Percentiles rank a stretch among this genome's conserved stretches.
Evolutionary conservation across 2,329 filamentous ascomycete genomes (phyloP).

Genomic region (Penicillium sp.): DNA sequence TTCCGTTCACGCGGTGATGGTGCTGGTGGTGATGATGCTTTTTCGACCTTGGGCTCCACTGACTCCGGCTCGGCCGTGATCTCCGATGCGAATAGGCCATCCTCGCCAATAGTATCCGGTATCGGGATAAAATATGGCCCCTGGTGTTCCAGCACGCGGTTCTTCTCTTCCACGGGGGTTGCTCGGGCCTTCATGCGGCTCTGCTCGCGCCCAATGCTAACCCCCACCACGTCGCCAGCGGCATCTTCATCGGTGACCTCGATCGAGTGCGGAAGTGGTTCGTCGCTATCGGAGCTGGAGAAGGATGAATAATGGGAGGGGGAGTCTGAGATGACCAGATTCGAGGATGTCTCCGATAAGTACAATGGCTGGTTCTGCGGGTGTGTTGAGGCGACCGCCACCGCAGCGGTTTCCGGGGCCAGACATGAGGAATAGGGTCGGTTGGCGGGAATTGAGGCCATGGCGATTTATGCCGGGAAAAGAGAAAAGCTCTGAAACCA

Average conservation of each 20-base stretch:
- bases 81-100: slow-evolving; percentile 32
- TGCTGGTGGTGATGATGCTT: neutral
- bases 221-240: slow-evolving; percentile 51
- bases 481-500: neutral
- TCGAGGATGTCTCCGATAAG: slow-evolving; percentile 24
- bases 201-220: slow-evolving; percentile 60
- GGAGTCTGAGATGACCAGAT: slow-evolving; percentile 19
- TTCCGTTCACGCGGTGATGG: neutral
- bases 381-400: neutral
- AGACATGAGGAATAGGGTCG: neutral
- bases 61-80: slow-evolving; percentile 38
- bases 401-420: neutral
- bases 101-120: slow-evolving; percentile 34
- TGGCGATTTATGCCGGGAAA: neutral
- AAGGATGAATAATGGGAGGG: slow-evolving; percentile 24
- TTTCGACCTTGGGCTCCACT: slow-evolving; percentile 10
- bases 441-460: slow-evolving; percentile 2
- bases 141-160: slow-evolving; percentile 53
- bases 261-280: slow-evolving; percentile 14
- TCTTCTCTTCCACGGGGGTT: slow-evolving; percentile 61
- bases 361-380: slow-evolving; percentile 15
- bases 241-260: slow-evolving; percentile 35
- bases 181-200: slow-evolving; percentile 56
- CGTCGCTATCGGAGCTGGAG: slow-evolving; percentile 38
- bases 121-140: slow-evolving; percentile 50